Conservation (phyloP, 1,284 basidiomycete species). For the Heterobasidion annosum region DNA sequence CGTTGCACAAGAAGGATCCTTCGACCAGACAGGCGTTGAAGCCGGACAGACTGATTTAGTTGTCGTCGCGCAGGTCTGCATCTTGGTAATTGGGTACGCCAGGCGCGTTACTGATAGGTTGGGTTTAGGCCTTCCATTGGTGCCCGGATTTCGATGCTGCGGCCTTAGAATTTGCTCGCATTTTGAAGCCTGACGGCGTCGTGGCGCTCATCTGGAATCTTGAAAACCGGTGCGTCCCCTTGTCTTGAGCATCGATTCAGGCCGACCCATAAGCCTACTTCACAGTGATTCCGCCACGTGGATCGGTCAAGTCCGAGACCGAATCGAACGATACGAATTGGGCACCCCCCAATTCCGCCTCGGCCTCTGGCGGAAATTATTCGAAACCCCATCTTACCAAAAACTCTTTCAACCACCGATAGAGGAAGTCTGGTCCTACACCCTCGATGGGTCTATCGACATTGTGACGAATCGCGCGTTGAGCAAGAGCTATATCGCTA, state of each 20-base stretch:
- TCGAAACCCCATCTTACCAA: conserved; percentile 46
- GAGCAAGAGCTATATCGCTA: conserved; percentile 69
- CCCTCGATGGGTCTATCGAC: conserved; percentile 38
- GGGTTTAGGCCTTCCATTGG: conserved; percentile 70
- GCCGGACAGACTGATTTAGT: conserved; percentile 67
- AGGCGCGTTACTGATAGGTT: neutral
- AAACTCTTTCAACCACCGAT: conserved; percentile 41
- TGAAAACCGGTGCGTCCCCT: conserved; percentile 49
- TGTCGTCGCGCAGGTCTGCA: conserved; percentile 59
- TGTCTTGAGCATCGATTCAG: neutral
- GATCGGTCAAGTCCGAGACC: conserved; percentile 61
- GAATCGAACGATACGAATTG: conserved; percentile 54
- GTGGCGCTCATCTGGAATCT: conserved; percentile 74
- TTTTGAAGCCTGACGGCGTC: conserved; percentile 58
- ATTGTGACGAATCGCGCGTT: conserved; percentile 48
- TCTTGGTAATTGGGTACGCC: neutral
- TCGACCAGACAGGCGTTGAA: conserved; percentile 46
- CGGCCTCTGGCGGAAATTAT: conserved; percentile 57
- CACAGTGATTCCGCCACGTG: conserved; percentile 50
- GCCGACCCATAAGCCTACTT: neutral
- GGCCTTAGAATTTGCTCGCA: conserved; percentile 55
- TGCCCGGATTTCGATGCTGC: conserved; percentile 65
- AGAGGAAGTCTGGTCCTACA: conserved; percentile 44
- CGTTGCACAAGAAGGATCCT: conserved; percentile 49
- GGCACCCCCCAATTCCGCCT: conserved; percentile 70